Conservation (phyloP, 768 basidiomycete genomes). For the Mycena indigotica region DNA sequence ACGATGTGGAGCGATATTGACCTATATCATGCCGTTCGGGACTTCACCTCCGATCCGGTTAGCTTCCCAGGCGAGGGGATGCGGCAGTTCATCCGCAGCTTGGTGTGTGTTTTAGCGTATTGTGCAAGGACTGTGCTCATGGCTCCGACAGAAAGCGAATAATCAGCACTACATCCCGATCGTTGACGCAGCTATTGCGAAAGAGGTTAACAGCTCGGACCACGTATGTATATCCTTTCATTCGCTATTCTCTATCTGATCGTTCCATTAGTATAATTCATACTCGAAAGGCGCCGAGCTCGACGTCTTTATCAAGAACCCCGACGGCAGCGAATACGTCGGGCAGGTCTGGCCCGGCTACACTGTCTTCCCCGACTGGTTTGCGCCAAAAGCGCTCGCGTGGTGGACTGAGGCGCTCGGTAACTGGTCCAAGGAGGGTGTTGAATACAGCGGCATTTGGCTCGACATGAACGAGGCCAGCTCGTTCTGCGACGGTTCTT, state of each 20-base stretch:
- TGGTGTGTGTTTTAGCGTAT: conserved; percentile 46
- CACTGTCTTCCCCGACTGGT: conserved; percentile 70
- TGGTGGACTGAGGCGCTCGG: conserved; percentile 65
- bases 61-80: conserved; percentile 60
- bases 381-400: conserved; percentile 48
- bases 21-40: conserved; percentile 66
- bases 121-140: conserved; percentile 1
- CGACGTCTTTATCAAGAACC: conserved; percentile 76
- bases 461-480: conserved; percentile 69
- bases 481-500: conserved; percentile 67
- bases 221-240: conserved; percentile 44
- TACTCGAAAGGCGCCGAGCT: conserved; percentile 63
- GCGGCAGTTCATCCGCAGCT: conserved; percentile 51
- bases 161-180: conserved; percentile 69
- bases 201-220: conserved; percentile 61
- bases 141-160: conserved; percentile 25
- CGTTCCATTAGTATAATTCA: conserved; percentile 57
- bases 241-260: neutral
- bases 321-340: conserved; percentile 69
- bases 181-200: conserved; percentile 63
- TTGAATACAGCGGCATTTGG: conserved; percentile 60
- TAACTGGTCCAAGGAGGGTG: conserved; percentile 55
- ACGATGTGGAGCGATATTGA: conserved; percentile 84
- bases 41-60: conserved; percentile 70
- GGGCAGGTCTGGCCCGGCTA: conserved; percentile 82